Evolutionary conservation across 345 rosid genomes (phyloP).

Genomic region (Geranium rotundifolium): DNA sequence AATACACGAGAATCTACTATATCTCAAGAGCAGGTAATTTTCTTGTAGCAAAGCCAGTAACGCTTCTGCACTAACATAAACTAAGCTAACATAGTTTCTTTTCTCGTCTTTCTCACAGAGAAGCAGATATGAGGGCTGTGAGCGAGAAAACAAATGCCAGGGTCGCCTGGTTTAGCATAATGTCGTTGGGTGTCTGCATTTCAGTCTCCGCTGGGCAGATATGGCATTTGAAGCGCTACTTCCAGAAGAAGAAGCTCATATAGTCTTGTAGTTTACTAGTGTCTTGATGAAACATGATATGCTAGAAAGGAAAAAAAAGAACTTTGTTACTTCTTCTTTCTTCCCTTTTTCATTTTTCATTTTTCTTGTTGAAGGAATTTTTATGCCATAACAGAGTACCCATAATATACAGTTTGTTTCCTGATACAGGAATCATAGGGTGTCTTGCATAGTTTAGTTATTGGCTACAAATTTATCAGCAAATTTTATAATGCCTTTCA

Average conservation of each 20-base stretch:
- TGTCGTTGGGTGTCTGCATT: conserved; percentile 67
- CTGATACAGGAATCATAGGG: too few relatives aligned
- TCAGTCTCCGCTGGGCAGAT: conserved; percentile 52
- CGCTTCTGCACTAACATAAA: conserved; percentile 1
- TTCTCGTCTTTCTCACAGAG: conserved; percentile 38
- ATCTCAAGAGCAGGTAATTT: conserved; percentile 54
- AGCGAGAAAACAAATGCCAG: conserved; percentile 63
- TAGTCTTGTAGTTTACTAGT: conserved; percentile 14
- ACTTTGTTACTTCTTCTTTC: too few relatives aligned
- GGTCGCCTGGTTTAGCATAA: conserved; percentile 65
- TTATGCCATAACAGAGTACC: too few relatives aligned
- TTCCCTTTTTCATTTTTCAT: too few relatives aligned
- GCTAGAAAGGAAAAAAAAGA: neutral
- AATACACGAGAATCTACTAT: conserved; percentile 59
- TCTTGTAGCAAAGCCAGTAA: neutral
- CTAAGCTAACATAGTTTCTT: neutral
- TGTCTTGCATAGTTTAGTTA: too few relatives aligned
- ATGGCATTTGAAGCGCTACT: conserved; percentile 70
- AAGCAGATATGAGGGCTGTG: conserved; percentile 62
- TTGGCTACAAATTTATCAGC: too few relatives aligned
- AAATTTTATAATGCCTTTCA: too few relatives aligned
- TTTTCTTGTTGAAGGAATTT: too few relatives aligned
- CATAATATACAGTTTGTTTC: too few relatives aligned
- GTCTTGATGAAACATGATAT: conserved; percentile 4
- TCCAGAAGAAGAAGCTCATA: conserved; percentile 77